Evolutionary conservation across 1,284 basidiomycete genomes (phyloP).

Genomic region (Fomitopsis pinicola): DNA sequence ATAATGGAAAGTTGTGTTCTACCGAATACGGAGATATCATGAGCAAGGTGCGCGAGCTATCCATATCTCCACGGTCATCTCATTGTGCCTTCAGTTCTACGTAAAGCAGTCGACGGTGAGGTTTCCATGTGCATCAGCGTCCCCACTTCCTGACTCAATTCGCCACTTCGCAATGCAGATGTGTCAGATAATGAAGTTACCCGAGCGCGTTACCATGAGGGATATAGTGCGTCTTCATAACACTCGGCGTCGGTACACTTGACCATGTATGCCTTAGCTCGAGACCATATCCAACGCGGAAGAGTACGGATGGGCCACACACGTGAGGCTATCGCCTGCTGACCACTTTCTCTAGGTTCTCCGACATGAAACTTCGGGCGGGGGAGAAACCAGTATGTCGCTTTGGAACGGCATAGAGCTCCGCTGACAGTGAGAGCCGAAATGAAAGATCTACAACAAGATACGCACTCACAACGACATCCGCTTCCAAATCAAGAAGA

Average conservation of each 20-base stretch:
- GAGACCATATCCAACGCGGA: conserved; percentile 62
- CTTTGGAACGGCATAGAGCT: not conserved
- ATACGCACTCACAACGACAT: conserved; percentile 66
- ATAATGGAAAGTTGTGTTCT: conserved; percentile 39
- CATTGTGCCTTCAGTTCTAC: conserved; percentile 49
- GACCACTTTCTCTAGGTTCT: conserved; percentile 40
- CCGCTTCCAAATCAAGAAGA: conserved; percentile 64
- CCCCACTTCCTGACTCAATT: not conserved
- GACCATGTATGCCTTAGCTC: conserved; percentile 38
- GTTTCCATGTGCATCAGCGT: not conserved
- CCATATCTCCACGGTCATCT: conserved; percentile 2
- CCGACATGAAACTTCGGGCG: conserved; percentile 58
- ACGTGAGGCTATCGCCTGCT: not conserved
- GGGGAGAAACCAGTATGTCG: conserved; percentile 63
- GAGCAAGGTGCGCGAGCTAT: conserved; percentile 58
- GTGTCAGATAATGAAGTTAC: conserved; percentile 57
- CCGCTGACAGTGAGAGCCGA: conserved; percentile 9
- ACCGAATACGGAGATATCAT: conserved; percentile 81
- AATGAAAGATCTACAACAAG: conserved; percentile 53
- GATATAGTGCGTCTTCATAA: conserved; percentile 53
- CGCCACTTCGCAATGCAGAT: conserved; percentile 43
- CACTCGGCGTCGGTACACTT: conserved; percentile 5
- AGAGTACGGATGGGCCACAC: conserved; percentile 42
- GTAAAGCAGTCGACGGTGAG: conserved; percentile 63
- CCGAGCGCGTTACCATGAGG: conserved; percentile 47